phyloP scores from a whole-genome alignment of 768 basidiomycete species.

The Lactarius deliciosus region DNA sequence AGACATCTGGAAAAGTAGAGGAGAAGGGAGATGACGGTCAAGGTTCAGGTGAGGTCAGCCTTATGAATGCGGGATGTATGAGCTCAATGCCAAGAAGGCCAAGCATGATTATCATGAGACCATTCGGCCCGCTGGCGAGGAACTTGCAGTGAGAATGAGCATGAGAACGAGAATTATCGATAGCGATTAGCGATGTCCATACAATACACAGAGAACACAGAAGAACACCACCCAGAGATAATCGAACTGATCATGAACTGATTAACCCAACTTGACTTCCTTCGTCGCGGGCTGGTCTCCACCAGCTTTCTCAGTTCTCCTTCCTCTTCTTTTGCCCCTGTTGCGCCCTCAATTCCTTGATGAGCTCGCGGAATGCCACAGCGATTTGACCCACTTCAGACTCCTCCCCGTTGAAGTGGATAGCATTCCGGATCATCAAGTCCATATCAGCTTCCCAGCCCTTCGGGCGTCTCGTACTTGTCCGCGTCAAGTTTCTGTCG shows the following conservation, averaged over 20 bases:
- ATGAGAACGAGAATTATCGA: constrained; percentile 1
- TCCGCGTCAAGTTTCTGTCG: constrained; percentile 76
- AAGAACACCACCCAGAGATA: neutral
- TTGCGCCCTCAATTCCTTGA: constrained; percentile 51
- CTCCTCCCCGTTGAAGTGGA: constrained; percentile 81
- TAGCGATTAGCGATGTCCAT: neutral
- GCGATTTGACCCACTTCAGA: constrained; percentile 76
- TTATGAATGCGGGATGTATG: constrained; percentile 1
- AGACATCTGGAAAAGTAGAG: constrained; percentile 19
- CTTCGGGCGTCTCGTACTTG: constrained; percentile 75
- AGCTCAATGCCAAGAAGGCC: constrained; percentile 8
- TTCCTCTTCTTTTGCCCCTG: constrained; percentile 68
- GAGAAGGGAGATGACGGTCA: neutral
- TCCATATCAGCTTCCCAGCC: constrained; percentile 83
- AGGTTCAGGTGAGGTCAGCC: neutral
- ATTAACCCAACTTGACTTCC: constrained; percentile 62
- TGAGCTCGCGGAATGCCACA: constrained; percentile 47
- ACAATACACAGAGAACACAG: constrained; percentile 1
- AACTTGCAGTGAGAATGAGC: no score
- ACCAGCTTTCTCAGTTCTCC: constrained; percentile 62
- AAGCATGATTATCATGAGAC: neutral
- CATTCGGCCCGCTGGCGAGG: neutral
- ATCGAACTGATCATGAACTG: neutral
- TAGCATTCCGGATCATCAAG: constrained; percentile 86
- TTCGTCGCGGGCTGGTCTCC: constrained; percentile 57